Conservation (phyloP, 1,139 yeast genomes). For the Saccharomyces hybrid region DNA sequence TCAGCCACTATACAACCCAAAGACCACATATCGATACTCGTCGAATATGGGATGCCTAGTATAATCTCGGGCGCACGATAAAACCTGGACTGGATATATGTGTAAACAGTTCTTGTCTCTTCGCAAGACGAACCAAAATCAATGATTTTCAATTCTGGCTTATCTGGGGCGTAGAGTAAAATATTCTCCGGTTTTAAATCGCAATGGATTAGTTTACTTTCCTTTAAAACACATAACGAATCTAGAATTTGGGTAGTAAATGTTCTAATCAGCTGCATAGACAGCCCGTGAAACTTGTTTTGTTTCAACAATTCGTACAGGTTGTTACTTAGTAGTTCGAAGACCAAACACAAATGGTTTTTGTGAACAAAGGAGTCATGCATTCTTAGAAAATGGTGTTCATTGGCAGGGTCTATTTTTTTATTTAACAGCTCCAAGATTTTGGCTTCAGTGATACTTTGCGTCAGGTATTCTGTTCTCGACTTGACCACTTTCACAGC, state of each 20-base stretch:
- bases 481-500: slow-evolving; percentile 95
- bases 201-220: slow-evolving; percentile 84
- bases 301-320: slow-evolving; percentile 86
- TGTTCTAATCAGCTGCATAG: slow-evolving; percentile 68
- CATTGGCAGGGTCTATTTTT: slow-evolving; percentile 59
- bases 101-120: slow-evolving; percentile 80
- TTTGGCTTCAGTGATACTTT: slow-evolving; percentile 84
- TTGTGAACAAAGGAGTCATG: slow-evolving; percentile 88
- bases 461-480: slow-evolving; percentile 85
- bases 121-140: slow-evolving; percentile 98
- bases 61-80: slow-evolving; percentile 95
- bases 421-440: slow-evolving; percentile 74
- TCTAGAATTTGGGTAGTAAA: slow-evolving; percentile 77
- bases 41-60: slow-evolving; percentile 81
- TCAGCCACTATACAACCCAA: slow-evolving; percentile 96
- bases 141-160: slow-evolving; percentile 83
- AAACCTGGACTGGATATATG: slow-evolving; percentile 92
- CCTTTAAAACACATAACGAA: slow-evolving; percentile 71
- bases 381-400: slow-evolving; percentile 68
- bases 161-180: slow-evolving; percentile 69
- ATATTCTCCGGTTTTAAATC: slow-evolving; percentile 96
- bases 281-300: slow-evolving; percentile 87
- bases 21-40: slow-evolving; percentile 98
- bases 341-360: slow-evolving; percentile 86
- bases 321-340: slow-evolving; percentile 82